Evolutionary conservation across 176 grass and related monocot genomes (phyloP).

Genomic region (Zoysia japonica): DNA sequence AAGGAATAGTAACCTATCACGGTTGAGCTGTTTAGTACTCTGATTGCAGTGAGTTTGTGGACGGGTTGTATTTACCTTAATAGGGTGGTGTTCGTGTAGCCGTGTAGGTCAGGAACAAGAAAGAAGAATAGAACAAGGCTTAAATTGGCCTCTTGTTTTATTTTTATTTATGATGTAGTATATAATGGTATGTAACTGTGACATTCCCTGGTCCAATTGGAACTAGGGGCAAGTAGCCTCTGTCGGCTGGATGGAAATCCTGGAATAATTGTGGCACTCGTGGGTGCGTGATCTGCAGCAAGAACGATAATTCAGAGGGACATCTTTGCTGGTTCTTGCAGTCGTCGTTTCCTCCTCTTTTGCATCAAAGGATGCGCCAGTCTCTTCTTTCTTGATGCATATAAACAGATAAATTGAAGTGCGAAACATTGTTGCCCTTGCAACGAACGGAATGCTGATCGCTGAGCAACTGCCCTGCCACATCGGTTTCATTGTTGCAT

Average conservation of each 20-base stretch:
- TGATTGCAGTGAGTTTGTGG: slow-evolving; percentile 31
- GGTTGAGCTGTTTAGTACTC: slow-evolving; percentile 25
- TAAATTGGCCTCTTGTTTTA: slow-evolving; percentile 25
- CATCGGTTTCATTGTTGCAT: no score
- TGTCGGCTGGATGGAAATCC: neutral
- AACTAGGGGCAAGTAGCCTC: slow-evolving; percentile 31
- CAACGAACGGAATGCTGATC: no score
- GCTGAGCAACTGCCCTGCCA: no score
- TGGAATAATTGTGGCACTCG: neutral
- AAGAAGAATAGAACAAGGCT: slow-evolving; percentile 28
- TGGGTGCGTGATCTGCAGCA: neutral
- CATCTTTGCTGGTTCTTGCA: no score
- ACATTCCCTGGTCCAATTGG: slow-evolving; percentile 24
- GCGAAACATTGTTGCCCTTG: no score
- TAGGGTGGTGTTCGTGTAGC: slow-evolving; percentile 16
- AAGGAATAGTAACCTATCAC: slow-evolving; percentile 21
- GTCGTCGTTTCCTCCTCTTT: no score
- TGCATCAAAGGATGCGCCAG: no score
- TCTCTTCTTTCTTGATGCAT: no score
- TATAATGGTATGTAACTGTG: slow-evolving; percentile 12
- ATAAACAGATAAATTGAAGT: no score
- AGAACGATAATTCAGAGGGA: no score
- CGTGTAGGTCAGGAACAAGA: slow-evolving; percentile 29
- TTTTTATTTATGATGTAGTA: slow-evolving; percentile 20
- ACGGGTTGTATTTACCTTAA: slow-evolving; percentile 39